Base-by-base conservation (phyloP, 2,329 filamentous ascomycete species). In the Calonectria hongkongensis region DNA sequence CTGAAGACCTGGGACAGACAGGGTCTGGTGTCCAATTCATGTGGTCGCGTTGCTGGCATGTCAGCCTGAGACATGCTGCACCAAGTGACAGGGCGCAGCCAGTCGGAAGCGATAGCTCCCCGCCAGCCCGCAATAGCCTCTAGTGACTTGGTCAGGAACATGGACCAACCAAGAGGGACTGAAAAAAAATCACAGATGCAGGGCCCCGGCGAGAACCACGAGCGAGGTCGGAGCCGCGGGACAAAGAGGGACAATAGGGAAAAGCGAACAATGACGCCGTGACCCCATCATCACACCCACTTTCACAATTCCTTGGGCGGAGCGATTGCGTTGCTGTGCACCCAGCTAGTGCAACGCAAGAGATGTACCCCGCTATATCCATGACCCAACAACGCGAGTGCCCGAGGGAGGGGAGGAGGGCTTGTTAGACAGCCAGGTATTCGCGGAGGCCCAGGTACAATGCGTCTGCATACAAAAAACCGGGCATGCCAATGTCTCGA, bases 211-310 rank as follows among this genome's bases (percentile, higher is more conserved):
- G 9, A 21, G 41, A 48, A 30, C 9, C 28, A 48, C 43, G 21
- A 51, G 45, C 41, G 30, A 50, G 62, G 28, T 25, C 27, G 62
- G 45, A 60, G 43, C 27, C 62, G 15, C 18, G 58, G n/a, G 36
- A 16, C 21, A 21, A 7, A 2, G 15, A 28, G 58, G n/a, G 36
- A 16, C 21, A 21, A 7, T 6, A 25, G 30, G 28, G n/a, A 25
- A 60, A 41, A 51, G 21, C 62, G 71, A 63, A 43, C 66, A 36
- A 79, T 79, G 78, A 79, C 78, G 78, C 74, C 66, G 75, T 76
- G 71, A 79, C 77, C 78, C 72, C 78, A 79, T 79, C 78, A 79
- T 78, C 65, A 66, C 67, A 71, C 71, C 70, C 71, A 60, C 70
- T 68, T 12, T 12, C 13, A 13, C 21, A 16, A 33, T 30, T 45